Evolutionary conservation across 139 green algal genomes (phyloP).

Genomic region (Micractinium sp.): DNA sequence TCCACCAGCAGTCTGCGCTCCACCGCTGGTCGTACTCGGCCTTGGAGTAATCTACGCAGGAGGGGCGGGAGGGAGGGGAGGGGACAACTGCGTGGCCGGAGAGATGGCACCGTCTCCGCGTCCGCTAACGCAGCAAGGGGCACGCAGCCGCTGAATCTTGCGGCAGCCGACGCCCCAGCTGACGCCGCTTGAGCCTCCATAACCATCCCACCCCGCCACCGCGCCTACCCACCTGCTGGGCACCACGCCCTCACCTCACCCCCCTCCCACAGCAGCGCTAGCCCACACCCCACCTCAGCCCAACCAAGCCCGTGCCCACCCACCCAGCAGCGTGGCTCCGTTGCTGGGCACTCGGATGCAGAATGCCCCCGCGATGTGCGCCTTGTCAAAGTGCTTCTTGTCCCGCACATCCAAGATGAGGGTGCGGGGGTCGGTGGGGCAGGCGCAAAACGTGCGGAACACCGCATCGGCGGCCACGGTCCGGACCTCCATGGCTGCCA

Average conservation of each 20-base stretch:
- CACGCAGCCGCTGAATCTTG: no score
- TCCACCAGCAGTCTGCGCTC: conserved; percentile 67
- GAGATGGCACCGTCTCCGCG: no score
- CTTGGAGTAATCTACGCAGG: conserved; percentile 56
- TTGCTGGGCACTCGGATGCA: conserved; percentile 60
- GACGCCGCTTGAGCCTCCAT: no score
- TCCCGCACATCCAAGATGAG: conserved; percentile 65
- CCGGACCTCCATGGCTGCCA: conserved; percentile 38
- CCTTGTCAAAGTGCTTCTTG: conserved; percentile 63
- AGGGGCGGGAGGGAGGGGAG: background rate
- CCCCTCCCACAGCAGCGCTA: no score
- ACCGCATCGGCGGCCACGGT: conserved; percentile 50
- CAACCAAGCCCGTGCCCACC: no score
- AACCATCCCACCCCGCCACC: no score
- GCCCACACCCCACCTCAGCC: no score
- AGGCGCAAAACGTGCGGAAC: conserved; percentile 68
- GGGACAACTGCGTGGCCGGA: background rate
- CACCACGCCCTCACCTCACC: no score
- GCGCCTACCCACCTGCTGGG: no score
- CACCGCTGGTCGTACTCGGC: conserved; percentile 52
- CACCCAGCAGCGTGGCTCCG: conserved; percentile 60
- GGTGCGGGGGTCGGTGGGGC: conserved; percentile 53
- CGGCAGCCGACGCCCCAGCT: no score
- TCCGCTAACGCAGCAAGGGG: no score
- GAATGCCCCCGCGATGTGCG: conserved; percentile 60